Evolutionary conservation across 441 rosid species (phyloP), one percentile per base, ranked within the genome.

Genomic region (Euphorbia celastroides): DNA sequence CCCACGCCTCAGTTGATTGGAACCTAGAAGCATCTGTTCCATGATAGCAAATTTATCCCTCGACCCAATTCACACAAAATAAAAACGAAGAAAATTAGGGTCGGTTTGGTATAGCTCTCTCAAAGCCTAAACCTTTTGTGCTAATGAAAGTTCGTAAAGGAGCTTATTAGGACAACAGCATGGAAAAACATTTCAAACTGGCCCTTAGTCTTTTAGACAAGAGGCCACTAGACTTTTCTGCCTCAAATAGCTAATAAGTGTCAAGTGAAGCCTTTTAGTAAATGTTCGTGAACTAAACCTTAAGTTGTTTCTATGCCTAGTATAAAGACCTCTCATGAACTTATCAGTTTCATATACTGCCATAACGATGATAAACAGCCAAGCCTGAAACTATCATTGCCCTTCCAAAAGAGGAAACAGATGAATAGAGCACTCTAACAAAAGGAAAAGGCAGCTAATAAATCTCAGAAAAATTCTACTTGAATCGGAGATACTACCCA

Each of bases 401-500:
- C 46, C 68, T n/a, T 48, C 20, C 46, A 30, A 59, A 38, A 27
- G 3, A 57, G 41, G 42, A 58, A n/a, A 31, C 23, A 31, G 58
- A 30, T 27, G 46, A 52, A 51, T 13, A 36, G 22, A 20, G 50
- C 59, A 26, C 5, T 51, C 57, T 48, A 2, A 50, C 57, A 25
- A 3, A 44, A 70, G 67, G 34, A 36, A 48, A 58, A 34, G 56
- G 25, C 19, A 34, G 58, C 50, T 36, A 62, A 60, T 57, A 61
- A 25, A 28, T 51, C 34, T 32, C 36, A 48, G 26, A 36, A 57
- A 31, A 69, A 59, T 70, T n/a, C 67, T 68, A 75, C 64, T 61
- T 72, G 50, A 52, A 50, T 48, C 60, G 55, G 22, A 63, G 55
- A 63, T 23, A 54, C 52, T 61, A 72, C 65, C 65, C 72, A 75